Conservation (phyloP, 1,284 basidiomycete genomes). For the Polyporus tsugae region DNA sequence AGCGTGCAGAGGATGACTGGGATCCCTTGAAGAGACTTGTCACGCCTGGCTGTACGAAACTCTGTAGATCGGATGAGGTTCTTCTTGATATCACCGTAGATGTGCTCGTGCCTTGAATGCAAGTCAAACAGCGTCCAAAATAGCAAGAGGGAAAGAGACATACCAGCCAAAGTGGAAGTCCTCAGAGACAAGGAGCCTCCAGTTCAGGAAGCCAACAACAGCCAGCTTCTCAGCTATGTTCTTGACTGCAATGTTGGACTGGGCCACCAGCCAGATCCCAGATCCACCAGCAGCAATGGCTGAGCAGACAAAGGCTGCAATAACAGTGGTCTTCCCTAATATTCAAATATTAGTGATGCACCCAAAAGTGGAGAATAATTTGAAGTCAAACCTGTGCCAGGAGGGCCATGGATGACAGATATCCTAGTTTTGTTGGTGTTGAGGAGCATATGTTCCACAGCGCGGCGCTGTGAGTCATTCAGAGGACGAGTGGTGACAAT, state of each 20-base stretch:
- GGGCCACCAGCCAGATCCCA: constrained; percentile 77
- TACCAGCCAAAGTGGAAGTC: constrained; percentile 72
- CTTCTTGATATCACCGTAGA: constrained; percentile 55
- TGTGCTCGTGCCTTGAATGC: constrained; percentile 72
- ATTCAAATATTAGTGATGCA: background rate
- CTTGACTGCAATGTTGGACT: constrained; percentile 74
- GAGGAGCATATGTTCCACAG: constrained; percentile 62
- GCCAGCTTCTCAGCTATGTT: constrained; percentile 72
- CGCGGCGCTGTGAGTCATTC: constrained; percentile 62
- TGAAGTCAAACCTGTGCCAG: constrained; percentile 46
- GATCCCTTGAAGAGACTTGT: constrained; percentile 44
- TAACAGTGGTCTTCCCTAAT: constrained; percentile 72
- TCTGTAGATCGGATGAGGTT: constrained; percentile 60
- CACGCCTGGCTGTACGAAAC: constrained; percentile 43
- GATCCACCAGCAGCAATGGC: constrained; percentile 45
- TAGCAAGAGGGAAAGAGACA: constrained; percentile 5
- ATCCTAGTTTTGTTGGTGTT: constrained; percentile 47
- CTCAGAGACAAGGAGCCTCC: constrained; percentile 63
- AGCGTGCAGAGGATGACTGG: constrained; percentile 76
- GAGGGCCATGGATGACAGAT: constrained; percentile 65
- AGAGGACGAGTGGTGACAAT: constrained; percentile 41
- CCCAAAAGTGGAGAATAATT: background rate
- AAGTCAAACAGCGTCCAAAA: constrained; percentile 40
- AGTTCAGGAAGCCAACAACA: constrained; percentile 53
- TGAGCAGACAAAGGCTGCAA: constrained; percentile 63